Evolutionary conservation across 305 asterid genomes (phyloP), one percentile per base, ranked within the genome.

Genomic region (Rubia tinctorum): DNA sequence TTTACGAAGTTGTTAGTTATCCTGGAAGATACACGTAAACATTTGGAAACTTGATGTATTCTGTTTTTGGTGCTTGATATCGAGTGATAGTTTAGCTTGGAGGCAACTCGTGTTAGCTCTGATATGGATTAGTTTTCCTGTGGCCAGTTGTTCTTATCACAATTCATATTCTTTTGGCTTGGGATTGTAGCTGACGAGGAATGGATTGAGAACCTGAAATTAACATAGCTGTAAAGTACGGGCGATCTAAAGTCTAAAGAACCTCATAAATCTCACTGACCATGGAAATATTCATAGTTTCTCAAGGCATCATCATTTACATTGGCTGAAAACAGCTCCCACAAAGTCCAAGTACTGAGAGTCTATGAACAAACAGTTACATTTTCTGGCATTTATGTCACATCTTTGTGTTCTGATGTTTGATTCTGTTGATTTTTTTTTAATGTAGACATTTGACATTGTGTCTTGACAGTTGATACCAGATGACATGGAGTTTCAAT

Each of bases 401-500:
- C 20, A 70, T 5, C 12, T 11, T 49, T 30, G 22, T 69, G 6
- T 53, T 14, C 14, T 25, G 37, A 27, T 61, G 59, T 45, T 44
- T 14, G 22, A 49, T 22, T 44, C 0, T 63, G 37, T 25, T 56
- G 27, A 10, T 13, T 44, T 6, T 37, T 34, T 30, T 11, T 30
- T n/a, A n/a, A n/a, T n/a, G n/a, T n/a, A n/a, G n/a, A n/a, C 23
- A 47, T 43, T 0, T 51, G 49, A 82, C 69, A 23, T 45, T 76
- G 53, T 71, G 27, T 51, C 40, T 67, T 34, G 75, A 51, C 76
- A 91, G 96, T 87, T 92, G 89, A 95, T 92, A 64, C 98, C 98
- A 2, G 95, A 95, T 78, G 98, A 92, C 71, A 95, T 95, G 99
- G 98, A 95, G 84, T 89, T 92, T 74, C 99, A 92, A 73, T 81